phyloP scores from a whole-genome alignment of 805 yeast genomes.

The Teunomyces pallodes region DNA sequence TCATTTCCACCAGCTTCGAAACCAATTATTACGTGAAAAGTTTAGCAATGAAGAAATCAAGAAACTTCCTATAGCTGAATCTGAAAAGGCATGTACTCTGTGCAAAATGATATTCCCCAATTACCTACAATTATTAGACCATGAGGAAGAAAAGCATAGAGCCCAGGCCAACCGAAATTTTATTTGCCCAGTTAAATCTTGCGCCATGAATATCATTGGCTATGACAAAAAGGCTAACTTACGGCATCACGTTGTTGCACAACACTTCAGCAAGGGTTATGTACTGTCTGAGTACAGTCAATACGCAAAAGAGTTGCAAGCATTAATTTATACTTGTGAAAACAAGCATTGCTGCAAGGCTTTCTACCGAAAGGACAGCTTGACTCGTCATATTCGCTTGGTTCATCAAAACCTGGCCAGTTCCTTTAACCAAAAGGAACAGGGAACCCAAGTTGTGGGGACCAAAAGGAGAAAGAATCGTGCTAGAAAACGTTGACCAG shows the following conservation, averaged over 20 bases:
- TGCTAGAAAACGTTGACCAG: not conserved
- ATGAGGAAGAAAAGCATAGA: constrained; percentile 29
- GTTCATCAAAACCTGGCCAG: constrained; percentile 11
- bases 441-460: not conserved
- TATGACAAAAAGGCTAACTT: constrained; percentile 28
- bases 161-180: constrained; percentile 16
- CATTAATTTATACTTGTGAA: constrained; percentile 10
- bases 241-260: constrained; percentile 25
- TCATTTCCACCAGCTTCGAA: not conserved
- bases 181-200: constrained; percentile 28
- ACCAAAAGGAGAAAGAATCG: not conserved
- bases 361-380: constrained; percentile 14
- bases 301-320: constrained; percentile 5
- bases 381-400: constrained; percentile 13
- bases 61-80: constrained; percentile 2
- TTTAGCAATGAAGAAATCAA: constrained; percentile 3
- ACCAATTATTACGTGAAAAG: not conserved
- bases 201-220: constrained; percentile 45
- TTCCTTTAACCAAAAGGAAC: constrained; percentile 5
- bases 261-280: constrained; percentile 22
- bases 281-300: constrained; percentile 6
- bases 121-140: constrained; percentile 31
- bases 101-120: constrained; percentile 29
- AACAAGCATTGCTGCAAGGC: constrained; percentile 12
- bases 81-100: constrained; percentile 18